phyloP scores from a whole-genome alignment of 2,329 filamentous ascomycete species.

The Drechslera avenae region DNA sequence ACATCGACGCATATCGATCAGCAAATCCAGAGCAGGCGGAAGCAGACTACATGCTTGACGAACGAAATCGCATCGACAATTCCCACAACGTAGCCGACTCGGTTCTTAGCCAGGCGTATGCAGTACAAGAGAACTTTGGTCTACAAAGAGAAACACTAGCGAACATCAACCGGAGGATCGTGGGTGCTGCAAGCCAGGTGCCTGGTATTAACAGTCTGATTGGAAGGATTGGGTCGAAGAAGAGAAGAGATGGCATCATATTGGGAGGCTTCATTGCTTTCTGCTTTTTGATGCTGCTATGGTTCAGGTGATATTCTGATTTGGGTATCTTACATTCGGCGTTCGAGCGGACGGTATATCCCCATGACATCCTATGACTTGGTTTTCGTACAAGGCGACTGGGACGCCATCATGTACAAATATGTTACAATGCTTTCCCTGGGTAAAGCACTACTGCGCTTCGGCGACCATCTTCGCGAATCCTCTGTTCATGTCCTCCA shows the following conservation, averaged over 20 bases:
- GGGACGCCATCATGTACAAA: conserved; percentile 37
- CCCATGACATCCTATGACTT: conserved; percentile 28
- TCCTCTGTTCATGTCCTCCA: conserved; percentile 68
- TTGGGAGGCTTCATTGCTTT: conserved; percentile 89
- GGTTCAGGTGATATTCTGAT: conserved; percentile 38
- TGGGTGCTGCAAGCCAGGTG: conserved; percentile 84
- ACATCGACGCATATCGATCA: conserved; percentile 87
- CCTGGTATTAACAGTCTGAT: conserved; percentile 94
- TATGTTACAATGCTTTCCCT: conserved; percentile 20
- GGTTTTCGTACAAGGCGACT: conserved; percentile 20
- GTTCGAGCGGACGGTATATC: conserved; percentile 37
- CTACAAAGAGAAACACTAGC: conserved; percentile 85
- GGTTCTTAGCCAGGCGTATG: conserved; percentile 93
- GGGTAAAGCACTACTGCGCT: conserved; percentile 1
- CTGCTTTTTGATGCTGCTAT: conserved; percentile 86
- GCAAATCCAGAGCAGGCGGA: conserved; percentile 82
- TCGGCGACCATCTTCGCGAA: conserved; percentile 63
- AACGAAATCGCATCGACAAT: conserved; percentile 83
- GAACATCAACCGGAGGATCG: conserved; percentile 89
- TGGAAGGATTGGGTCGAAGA: conserved; percentile 89
- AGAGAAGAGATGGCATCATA: conserved; percentile 92
- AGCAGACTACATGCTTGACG: conserved; percentile 96
- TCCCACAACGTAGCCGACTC: conserved; percentile 88
- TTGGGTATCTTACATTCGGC: conserved; percentile 16
- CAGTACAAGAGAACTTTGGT: conserved; percentile 89